Percentiles rank a stretch among this genome's conserved stretches.
Evolutionary conservation across 495 filamentous ascomycete species (phyloP).

Genomic region (Aspergillus leporis): DNA sequence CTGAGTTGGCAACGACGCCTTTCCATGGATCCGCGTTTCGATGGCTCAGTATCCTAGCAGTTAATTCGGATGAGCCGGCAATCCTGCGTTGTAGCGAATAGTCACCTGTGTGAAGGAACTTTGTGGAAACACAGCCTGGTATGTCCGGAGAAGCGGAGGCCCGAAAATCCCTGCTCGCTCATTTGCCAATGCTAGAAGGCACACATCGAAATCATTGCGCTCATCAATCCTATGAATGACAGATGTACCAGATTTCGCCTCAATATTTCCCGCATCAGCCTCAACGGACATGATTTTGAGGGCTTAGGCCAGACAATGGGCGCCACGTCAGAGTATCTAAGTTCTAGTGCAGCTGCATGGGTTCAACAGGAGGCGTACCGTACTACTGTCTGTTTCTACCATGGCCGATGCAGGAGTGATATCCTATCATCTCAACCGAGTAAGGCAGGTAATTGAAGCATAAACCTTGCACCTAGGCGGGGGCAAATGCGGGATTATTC

Average conservation of each 20-base stretch:
- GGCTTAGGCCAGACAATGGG: constrained; percentile 37
- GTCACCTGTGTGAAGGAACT: constrained; percentile 8
- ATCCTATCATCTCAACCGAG: constrained; percentile 42
- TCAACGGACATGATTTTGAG: constrained; percentile 28
- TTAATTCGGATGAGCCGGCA: constrained; percentile 27
- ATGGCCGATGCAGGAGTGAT: constrained; percentile 35
- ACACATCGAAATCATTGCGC: constrained; percentile 12
- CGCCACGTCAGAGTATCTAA: constrained; percentile 53
- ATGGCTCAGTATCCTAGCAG: constrained; percentile 20
- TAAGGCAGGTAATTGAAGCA: constrained; percentile 31
- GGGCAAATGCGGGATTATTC: constrained; percentile 46
- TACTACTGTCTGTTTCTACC: constrained; percentile 44
- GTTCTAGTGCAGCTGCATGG: constrained; percentile 50
- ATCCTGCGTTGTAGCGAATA: constrained; percentile 25
- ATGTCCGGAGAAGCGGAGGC: constrained; percentile 23
- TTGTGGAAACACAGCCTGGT: constrained; percentile 17
- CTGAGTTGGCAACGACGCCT: constrained; percentile 40
- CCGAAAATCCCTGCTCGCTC: constrained; percentile 9
- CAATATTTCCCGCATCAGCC: constrained; percentile 31
- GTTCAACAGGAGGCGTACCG: constrained; percentile 42
- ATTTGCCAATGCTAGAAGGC: constrained; percentile 19
- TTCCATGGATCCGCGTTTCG: constrained; percentile 32
- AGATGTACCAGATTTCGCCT: constrained; percentile 27
- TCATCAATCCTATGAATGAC: constrained; percentile 11
- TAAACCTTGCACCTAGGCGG: constrained; percentile 47